Base-by-base conservation (phyloP, 2,329 filamentous ascomycete genomes). In the Pezicula rhizophila region DNA sequence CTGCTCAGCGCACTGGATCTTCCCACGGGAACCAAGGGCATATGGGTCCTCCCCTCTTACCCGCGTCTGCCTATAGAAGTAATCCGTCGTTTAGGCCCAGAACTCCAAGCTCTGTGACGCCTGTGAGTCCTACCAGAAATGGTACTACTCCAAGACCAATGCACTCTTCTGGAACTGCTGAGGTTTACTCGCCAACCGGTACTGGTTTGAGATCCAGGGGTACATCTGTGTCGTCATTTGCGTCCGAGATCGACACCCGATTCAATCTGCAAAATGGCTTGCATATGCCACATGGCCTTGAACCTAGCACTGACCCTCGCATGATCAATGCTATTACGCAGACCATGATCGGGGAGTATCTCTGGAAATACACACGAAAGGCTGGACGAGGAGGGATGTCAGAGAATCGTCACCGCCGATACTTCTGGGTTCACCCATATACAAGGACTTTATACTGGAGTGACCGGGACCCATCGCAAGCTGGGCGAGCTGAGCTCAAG, bases 301-400 rank as follows among this genome's bases (percentile, higher is more conserved):
- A 82, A 8, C 74, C 82, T 17, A 79, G 80, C 54, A 95, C 90
- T 5, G 93, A 99, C 70, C 92, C 92, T 54, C 87, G 92, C 60
- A 96, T 99, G 90, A 97, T 99, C 58, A 90, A 96, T 71, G 93
- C 93, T 43, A 96, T 99, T 57, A 99, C 93, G 2, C 92, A 99
- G 69, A 97, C 93, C 15, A 99, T 99, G 93, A 97, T 99, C 63
- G 93, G 93, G 48, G 93, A 99, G 67, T 97, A 92, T 67, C 76
- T 99, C 37, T 99, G 93, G 93, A 99, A 99, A 68, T 99, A 99
- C 69, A 99, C 93, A 0, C 86, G 93, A 61, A 96, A 93, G 72
- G 78, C 91, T 51, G 91, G 90, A n/a, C 85, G 92, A 20, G 87
- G 84, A 47, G 87, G 90, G 54, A 82, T 95, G 69, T 97, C 91